Evolutionary conservation across 2,329 filamentous ascomycete genomes (phyloP).

Genomic region (Penicillium thymicola): DNA sequence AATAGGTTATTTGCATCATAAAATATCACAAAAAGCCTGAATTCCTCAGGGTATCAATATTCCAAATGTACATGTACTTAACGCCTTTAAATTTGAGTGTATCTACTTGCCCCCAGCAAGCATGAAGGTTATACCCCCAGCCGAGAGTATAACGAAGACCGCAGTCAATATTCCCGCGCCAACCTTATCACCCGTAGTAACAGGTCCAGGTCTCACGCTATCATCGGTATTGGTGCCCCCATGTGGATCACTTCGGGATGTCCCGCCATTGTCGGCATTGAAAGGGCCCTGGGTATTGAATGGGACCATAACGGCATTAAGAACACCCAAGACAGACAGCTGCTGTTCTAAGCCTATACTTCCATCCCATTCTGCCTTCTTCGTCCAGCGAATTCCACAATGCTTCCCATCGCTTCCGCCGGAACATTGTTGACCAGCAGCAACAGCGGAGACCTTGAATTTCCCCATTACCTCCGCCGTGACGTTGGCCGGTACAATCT

Average conservation of each 20-base stretch:
- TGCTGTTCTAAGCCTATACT: slow-evolving; percentile 61
- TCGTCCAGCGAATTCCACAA: slow-evolving; percentile 61
- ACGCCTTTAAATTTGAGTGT: background rate
- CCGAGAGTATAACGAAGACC: slow-evolving; percentile 15
- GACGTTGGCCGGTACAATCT: slow-evolving; percentile 56
- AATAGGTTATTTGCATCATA: background rate
- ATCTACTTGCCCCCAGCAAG: background rate
- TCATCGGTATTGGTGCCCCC: slow-evolving; percentile 18
- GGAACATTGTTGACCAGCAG: slow-evolving; percentile 59
- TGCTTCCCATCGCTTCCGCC: slow-evolving; percentile 49
- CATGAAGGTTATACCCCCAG: slow-evolving; percentile 1
- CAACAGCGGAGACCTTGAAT: slow-evolving; percentile 55
- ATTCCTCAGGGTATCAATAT: background rate
- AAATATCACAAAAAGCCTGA: background rate
- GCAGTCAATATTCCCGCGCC: slow-evolving; percentile 34
- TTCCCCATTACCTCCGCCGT: slow-evolving; percentile 52
- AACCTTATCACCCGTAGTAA: slow-evolving; percentile 26
- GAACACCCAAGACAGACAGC: slow-evolving; percentile 62
- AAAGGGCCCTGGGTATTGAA: slow-evolving; percentile 45
- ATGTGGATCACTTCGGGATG: slow-evolving; percentile 29
- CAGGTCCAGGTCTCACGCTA: background rate
- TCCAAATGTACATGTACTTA: background rate
- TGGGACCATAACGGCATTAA: slow-evolving; percentile 58
- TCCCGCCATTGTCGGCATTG: slow-evolving; percentile 53
- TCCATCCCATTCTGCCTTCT: slow-evolving; percentile 49